A percentile compares a stretch with the other conserved stretches of the same genome.
These are phyloP conservation scores for Aechmea fasciata DNA, from an alignment of 176 grass and related monocot species.

Conservation along the genomic window DNA sequence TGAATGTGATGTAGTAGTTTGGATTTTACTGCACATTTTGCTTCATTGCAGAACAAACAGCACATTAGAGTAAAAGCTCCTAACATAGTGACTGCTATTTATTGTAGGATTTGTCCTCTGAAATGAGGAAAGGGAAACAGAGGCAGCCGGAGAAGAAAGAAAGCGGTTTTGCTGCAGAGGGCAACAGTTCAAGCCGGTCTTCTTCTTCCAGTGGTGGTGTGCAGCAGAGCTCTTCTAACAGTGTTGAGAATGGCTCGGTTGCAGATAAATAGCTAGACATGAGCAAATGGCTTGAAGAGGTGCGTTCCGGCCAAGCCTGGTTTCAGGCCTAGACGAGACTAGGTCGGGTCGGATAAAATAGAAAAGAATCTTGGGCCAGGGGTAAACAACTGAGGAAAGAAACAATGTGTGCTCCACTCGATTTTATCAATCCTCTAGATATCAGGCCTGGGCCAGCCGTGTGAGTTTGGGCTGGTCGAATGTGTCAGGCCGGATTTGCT, in stretches of 20 bases:
- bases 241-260: slow-evolving; percentile 28
- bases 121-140: slow-evolving; percentile 48
- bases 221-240: slow-evolving; percentile 42
- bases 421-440: too few relatives aligned
- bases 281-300: background rate
- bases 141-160: slow-evolving; percentile 24
- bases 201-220: slow-evolving; percentile 39
- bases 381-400: too few relatives aligned
- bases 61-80: slow-evolving; percentile 12
- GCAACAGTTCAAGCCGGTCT: slow-evolving; percentile 51
- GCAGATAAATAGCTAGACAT: slow-evolving; percentile 8
- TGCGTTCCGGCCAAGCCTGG: too few relatives aligned
- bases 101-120: slow-evolving; percentile 47
- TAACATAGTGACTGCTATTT: slow-evolving; percentile 7
- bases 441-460: too few relatives aligned
- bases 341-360: too few relatives aligned
- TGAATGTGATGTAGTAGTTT: background rate
- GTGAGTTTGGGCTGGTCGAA: too few relatives aligned
- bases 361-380: too few relatives aligned
- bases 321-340: too few relatives aligned
- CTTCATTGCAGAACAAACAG: background rate
- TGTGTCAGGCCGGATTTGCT: too few relatives aligned
- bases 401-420: too few relatives aligned
- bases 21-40: background rate
- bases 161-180: slow-evolving; percentile 24